Evolutionary conservation across 371 early-diverging fungal species (phyloP).

Genomic region (Apophysomyces elegans): DNA sequence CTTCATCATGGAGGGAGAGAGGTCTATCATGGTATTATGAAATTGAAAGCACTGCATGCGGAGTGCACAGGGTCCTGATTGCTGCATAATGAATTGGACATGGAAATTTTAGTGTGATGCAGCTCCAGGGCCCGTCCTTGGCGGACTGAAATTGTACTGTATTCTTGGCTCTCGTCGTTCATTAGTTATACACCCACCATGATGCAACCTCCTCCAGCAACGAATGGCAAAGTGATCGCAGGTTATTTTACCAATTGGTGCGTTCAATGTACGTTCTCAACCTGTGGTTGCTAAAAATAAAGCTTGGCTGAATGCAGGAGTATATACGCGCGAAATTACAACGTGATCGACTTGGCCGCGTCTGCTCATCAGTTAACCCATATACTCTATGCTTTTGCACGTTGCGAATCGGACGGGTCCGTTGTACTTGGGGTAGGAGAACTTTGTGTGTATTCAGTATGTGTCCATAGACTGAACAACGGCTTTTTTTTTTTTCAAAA

Average conservation of each 20-base stretch:
- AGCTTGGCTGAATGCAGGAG: conserved; percentile 48
- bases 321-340: conserved; percentile 75
- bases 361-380: conserved; percentile 72
- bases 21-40: no score
- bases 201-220: conserved; percentile 31
- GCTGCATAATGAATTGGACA: no score
- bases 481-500: background rate
- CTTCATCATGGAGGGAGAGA: no score
- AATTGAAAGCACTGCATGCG: no score
- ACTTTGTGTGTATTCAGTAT: background rate
- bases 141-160: no score
- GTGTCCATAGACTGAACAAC: background rate
- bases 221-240: conserved; percentile 37
- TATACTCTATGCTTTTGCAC: conserved; percentile 90
- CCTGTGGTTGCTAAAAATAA: background rate
- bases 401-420: conserved; percentile 68
- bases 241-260: conserved; percentile 44
- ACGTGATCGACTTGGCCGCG: conserved; percentile 62
- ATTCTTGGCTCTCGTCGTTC: background rate
- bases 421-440: conserved; percentile 61
- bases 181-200: background rate
- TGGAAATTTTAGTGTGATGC: no score
- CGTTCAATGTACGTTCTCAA: background rate
- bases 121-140: no score
- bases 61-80: no score